Evolutionary conservation across 2,329 filamentous ascomycete species (phyloP).

Genomic region (Verticillium albo-atrum): DNA sequence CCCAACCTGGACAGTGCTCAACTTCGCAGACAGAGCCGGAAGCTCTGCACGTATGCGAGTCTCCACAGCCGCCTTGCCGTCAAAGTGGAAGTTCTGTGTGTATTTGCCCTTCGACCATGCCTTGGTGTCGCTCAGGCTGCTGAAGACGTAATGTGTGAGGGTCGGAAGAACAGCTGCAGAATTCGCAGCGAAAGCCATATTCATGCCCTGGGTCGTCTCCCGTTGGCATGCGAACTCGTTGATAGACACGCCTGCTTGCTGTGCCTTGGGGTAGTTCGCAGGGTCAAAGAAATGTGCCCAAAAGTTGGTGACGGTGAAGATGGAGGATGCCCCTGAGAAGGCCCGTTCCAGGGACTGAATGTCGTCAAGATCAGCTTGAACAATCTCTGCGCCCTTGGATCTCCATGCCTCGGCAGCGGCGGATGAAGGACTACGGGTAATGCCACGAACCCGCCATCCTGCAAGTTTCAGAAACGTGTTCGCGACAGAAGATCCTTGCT

Average conservation of each 20-base stretch:
- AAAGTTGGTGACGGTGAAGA: conserved; percentile 32
- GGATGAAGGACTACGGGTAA: conserved; percentile 37
- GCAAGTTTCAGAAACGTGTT: conserved; percentile 6
- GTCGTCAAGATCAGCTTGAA: conserved; percentile 27
- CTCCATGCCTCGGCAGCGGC: conserved; percentile 23
- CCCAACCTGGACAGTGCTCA: conserved; percentile 12
- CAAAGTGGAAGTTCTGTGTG: conserved; percentile 3
- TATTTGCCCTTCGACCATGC: conserved; percentile 4
- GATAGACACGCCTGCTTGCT: conserved; percentile 3
- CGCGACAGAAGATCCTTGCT: conserved; percentile 12
- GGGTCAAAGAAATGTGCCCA: conserved; percentile 2
- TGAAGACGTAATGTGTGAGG: conserved; percentile 9
- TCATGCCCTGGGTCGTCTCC: conserved; percentile 13
- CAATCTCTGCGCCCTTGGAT: conserved; percentile 28
- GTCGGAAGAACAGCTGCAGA: conserved; percentile 7
- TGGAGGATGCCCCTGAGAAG: conserved; percentile 29
- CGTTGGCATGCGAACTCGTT: conserved; percentile 12
- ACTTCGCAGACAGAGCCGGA: conserved; percentile 7
- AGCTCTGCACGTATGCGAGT: conserved; percentile 1
- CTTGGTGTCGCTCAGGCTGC: background rate
- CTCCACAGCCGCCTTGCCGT: conserved; percentile 5
- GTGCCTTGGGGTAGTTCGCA: conserved; percentile 1
- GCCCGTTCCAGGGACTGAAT: conserved; percentile 22
- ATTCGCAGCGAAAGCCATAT: conserved; percentile 12
- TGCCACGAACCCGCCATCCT: conserved; percentile 14